Percentiles rank a stretch among this genome's conserved stretches.
Evolutionary conservation across 2,329 filamentous ascomycete species (phyloP).

Genomic region (Xylaria sp.): DNA sequence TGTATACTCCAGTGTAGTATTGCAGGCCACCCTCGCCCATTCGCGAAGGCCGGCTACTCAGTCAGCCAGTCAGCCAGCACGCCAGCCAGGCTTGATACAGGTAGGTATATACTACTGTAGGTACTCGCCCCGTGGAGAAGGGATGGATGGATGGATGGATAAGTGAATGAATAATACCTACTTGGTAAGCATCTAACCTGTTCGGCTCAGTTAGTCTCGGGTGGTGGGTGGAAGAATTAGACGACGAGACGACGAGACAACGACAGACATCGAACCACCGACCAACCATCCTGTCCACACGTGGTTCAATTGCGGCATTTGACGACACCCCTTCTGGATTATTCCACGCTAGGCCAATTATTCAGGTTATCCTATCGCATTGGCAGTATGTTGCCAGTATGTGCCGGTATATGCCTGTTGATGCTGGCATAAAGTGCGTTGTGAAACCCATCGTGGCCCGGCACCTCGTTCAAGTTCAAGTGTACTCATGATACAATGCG

Average conservation of each 20-base stretch:
- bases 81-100: background rate
- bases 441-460: constrained; percentile 18
- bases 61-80: background rate
- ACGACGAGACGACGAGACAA: background rate
- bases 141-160: background rate
- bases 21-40: constrained; percentile 26
- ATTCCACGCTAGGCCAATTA: constrained; percentile 16
- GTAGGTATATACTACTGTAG: background rate
- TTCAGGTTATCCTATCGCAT: background rate
- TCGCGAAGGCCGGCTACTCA: constrained; percentile 9
- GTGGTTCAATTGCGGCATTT: constrained; percentile 38
- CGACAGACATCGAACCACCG: constrained; percentile 36
- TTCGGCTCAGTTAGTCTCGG: constrained; percentile 1
- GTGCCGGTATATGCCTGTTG: background rate
- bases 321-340: constrained; percentile 31
- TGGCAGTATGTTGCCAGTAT: too few relatives aligned
- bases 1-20: constrained; percentile 19
- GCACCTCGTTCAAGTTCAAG: background rate
- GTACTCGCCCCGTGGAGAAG: background rate
- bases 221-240: constrained; percentile 15
- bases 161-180: background rate
- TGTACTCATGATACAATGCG: constrained; percentile 23
- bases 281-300: constrained; percentile 28
- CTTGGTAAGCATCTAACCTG: background rate
- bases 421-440: constrained; percentile 23